phyloP scores from a whole-genome alignment of 179 eudicot genomes.

The Camellia oleifera region DNA sequence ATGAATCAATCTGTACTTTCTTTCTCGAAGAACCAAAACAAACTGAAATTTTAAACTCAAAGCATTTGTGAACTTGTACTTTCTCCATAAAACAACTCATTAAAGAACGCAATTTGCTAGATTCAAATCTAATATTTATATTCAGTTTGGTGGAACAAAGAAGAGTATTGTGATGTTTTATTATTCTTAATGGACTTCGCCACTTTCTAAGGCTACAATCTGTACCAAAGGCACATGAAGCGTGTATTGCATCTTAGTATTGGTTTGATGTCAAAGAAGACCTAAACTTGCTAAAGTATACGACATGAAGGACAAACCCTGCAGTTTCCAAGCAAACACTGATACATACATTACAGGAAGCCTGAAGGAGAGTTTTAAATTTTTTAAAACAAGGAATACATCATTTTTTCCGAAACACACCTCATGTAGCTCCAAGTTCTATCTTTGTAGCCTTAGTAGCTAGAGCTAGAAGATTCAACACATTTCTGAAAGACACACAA shows the following conservation, averaged over 20 bases:
- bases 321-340: background rate
- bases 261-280: background rate
- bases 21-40: slow-evolving; percentile 10
- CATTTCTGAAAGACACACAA: background rate
- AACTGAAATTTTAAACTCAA: slow-evolving; percentile 7
- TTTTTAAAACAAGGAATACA: background rate
- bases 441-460: background rate
- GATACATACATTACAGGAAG: too few species aligned
- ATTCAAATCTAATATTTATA: background rate
- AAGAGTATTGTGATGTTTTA: background rate
- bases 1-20: slow-evolving; percentile 15
- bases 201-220: background rate
- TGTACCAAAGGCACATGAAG: background rate
- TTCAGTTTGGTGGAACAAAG: background rate
- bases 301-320: background rate
- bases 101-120: slow-evolving; percentile 11
- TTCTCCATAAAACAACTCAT: slow-evolving; percentile 1
- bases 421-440: background rate
- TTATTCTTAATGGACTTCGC: background rate
- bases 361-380: too few species aligned
- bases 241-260: background rate
- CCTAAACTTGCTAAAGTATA: background rate
- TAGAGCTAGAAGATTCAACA: background rate
- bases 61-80: background rate
- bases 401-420: background rate